Evolutionary conservation across 805 yeast species (phyloP).

Genomic region (Teunomyces barrocoloradensis): DNA sequence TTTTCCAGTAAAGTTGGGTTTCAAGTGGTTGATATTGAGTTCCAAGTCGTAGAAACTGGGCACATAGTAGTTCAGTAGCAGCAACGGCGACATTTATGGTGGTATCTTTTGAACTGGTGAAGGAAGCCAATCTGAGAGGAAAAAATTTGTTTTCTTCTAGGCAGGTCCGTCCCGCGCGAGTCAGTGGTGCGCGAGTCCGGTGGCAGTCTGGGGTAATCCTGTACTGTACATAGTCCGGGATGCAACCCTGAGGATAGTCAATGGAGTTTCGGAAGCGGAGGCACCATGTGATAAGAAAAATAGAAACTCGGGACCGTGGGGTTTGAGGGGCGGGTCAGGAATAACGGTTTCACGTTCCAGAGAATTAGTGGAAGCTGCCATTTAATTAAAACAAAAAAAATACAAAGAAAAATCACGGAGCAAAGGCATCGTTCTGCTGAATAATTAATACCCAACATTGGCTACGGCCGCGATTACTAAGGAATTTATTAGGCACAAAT

Average conservation of each 20-base stretch:
- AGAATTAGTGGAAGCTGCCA: background rate
- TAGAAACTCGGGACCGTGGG: background rate
- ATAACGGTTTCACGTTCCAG: background rate
- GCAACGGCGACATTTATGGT: constrained; percentile 5
- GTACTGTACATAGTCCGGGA: background rate
- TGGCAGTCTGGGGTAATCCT: background rate
- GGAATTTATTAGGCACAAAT: background rate
- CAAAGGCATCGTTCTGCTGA: background rate
- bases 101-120: too few relatives aligned
- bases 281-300: background rate
- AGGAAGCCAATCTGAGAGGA: background rate
- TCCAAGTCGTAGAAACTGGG: constrained; percentile 41
- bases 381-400: background rate
- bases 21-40: constrained; percentile 39
- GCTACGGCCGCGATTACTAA: background rate
- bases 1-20: constrained; percentile 48
- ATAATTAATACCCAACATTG: background rate
- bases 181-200: background rate
- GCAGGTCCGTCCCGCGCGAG: background rate
- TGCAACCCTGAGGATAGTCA: background rate
- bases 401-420: background rate
- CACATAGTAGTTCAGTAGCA: constrained; percentile 30
- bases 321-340: background rate
- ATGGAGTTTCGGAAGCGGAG: background rate
- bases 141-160: background rate